Evolutionary conservation across 2,329 filamentous ascomycete species (phyloP), one percentile per base, ranked within the genome.

Genomic region (Penicillium sp.): DNA sequence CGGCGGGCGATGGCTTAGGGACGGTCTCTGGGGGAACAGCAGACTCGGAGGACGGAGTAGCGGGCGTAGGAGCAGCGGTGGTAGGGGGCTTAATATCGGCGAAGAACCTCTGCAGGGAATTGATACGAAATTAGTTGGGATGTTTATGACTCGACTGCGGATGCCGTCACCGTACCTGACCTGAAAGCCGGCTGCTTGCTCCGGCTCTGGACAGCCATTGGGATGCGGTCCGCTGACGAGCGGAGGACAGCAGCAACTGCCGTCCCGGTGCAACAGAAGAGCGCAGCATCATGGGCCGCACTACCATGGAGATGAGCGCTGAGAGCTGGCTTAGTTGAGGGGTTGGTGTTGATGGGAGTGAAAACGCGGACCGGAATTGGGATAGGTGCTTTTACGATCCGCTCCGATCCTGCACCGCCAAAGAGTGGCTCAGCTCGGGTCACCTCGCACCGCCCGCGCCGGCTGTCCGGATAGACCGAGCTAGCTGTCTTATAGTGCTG

Each of bases 231-330:
- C 63, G 62, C 55, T 66, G 64, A 55, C 64, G 68, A 64, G 63
- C 61, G 49, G 68, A 60, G 55, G 64, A 64, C 51, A 66, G 63
- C 64, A 71, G 63, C 57, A 71, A 57, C 58, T 67, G 67, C 57
- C 71, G 75, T 64, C 73, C 67, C 57, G 74, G 68, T 57, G 67
- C 64, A 68, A 78, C 69, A 63, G 75, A 76, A 62, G 72, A 73
- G 69, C 76, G 76, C 74, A 79, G 74, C 77, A 79, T 79, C 61
- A 64, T 72, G 71, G 65, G 74, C 75, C 69, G 69, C 68, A 67
- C 66, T 63, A 62, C 64, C 61, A 54, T 59, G 52, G 56, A n/a
- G n/a, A n/a, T n/a, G n/a, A n/a, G n/a, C n/a, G n/a, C n/a, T n/a
- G n/a, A n/a, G n/a, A n/a, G n/a, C n/a, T n/a, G n/a, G n/a, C n/a